Evolutionary conservation across 1,139 yeast species (phyloP).

Genomic region (Pichiaceae sp.): DNA sequence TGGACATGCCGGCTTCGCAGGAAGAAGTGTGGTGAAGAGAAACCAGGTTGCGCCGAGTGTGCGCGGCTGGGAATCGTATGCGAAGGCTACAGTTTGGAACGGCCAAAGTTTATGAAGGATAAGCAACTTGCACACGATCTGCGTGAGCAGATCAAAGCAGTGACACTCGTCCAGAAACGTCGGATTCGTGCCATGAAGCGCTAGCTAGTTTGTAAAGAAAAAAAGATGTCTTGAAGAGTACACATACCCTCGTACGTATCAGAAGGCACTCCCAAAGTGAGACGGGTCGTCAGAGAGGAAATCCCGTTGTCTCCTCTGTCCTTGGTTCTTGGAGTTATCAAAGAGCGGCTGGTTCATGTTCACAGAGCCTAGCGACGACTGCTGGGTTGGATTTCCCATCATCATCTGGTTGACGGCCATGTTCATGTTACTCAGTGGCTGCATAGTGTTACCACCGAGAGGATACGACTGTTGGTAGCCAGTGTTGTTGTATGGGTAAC

Average conservation of each 20-base stretch:
- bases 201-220: neutral
- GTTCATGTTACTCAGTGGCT: constrained; percentile 4
- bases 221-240: neutral
- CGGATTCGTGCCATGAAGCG: neutral
- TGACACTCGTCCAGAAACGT: constrained; percentile 28
- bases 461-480: neutral
- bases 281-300: too few relatives aligned
- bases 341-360: neutral
- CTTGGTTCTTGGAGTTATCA: neutral
- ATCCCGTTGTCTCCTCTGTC: too few relatives aligned
- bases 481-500: neutral
- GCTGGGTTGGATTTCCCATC: neutral
- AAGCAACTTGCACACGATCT: constrained; percentile 31
- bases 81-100: constrained; percentile 36
- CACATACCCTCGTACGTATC: constrained; percentile 4
- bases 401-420: constrained; percentile 4
- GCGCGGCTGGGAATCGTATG: constrained; percentile 41
- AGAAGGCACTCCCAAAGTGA: neutral
- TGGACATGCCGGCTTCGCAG: constrained; percentile 65
- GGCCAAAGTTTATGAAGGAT: constrained; percentile 51
- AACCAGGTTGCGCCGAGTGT: constrained; percentile 50
- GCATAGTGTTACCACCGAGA: neutral
- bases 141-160: constrained; percentile 39
- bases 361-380: neutral
- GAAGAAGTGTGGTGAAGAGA: constrained; percentile 57